These are phyloP conservation scores for Paragyromitra xinjiangensis DNA, from an alignment of 495 filamentous ascomycete genomes.

Conservation along the genomic window DNA sequence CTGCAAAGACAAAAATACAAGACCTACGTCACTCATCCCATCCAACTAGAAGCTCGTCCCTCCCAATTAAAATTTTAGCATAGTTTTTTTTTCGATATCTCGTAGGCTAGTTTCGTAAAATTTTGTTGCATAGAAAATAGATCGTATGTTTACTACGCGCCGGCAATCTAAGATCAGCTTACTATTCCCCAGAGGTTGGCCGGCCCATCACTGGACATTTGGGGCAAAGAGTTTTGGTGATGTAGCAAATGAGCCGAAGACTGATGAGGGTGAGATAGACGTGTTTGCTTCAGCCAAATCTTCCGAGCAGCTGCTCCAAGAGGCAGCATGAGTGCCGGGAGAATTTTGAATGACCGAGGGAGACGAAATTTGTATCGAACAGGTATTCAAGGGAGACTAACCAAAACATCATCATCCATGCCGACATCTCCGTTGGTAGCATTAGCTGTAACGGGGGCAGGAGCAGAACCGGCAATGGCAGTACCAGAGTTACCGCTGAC, in stretches of 20 bases:
- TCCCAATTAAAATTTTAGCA: slow-evolving; percentile 45
- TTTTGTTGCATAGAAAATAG: slow-evolving; percentile 15
- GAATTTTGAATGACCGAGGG: background rate
- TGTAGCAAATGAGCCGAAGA: slow-evolving; percentile 9
- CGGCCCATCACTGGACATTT: slow-evolving; percentile 30
- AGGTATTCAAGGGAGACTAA: slow-evolving; percentile 52
- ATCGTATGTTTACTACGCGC: slow-evolving; percentile 52
- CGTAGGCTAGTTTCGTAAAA: slow-evolving; percentile 44
- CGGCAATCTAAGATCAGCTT: slow-evolving; percentile 46
- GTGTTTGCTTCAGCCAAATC: slow-evolving; percentile 34
- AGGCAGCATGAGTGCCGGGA: slow-evolving; percentile 2
- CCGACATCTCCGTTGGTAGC: slow-evolving; percentile 61
- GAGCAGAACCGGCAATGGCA: slow-evolving; percentile 58
- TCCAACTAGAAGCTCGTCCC: slow-evolving; percentile 12
- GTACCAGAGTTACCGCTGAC: slow-evolving; percentile 58
- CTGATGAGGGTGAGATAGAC: slow-evolving; percentile 20
- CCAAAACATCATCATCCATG: slow-evolving; percentile 62
- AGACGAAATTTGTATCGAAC: slow-evolving; percentile 22
- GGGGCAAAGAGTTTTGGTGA: background rate
- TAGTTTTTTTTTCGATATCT: slow-evolving; percentile 32
- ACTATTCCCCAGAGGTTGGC: slow-evolving; percentile 56
- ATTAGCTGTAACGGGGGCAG: slow-evolving; percentile 60
- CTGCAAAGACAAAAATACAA: slow-evolving; percentile 30
- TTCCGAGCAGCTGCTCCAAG: background rate
- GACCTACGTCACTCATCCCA: slow-evolving; percentile 8